These are phyloP conservation scores for Cryptococcus amylolentus DNA, from an alignment of 1,284 basidiomycete species.

Conservation along the genomic window DNA sequence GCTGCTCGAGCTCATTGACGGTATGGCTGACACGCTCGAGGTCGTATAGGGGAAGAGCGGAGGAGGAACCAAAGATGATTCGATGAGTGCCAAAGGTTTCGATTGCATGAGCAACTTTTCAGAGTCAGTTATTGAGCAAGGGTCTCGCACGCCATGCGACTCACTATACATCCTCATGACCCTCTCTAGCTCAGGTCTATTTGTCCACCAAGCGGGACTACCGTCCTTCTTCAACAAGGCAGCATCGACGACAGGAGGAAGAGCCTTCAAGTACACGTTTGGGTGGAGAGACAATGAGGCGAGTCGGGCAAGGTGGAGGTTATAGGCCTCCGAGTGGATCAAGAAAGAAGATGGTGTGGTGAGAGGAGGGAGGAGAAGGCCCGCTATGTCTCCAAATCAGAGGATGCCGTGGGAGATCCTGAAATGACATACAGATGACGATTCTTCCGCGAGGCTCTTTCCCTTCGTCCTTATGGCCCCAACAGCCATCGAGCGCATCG, in stretches of 20 bases:
- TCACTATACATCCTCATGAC: conserved; percentile 83
- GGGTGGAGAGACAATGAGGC: conserved; percentile 73
- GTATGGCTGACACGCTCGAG: conserved; percentile 9
- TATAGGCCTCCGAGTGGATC: conserved; percentile 71
- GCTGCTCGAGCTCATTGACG: conserved; percentile 39
- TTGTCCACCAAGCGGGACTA: conserved; percentile 47
- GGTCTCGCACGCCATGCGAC: conserved; percentile 47
- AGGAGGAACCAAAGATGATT: conserved; percentile 58
- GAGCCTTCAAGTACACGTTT: conserved; percentile 68
- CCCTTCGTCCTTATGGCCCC: conserved; percentile 15
- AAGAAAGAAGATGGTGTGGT: conserved; percentile 66
- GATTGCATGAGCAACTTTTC: conserved; percentile 54
- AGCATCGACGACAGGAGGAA: conserved; percentile 71
- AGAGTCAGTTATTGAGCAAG: neutral
- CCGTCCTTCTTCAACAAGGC: conserved; percentile 35
- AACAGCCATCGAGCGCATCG: conserved; percentile 42
- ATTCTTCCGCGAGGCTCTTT: conserved; percentile 61
- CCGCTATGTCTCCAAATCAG: conserved; percentile 56
- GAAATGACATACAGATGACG: conserved; percentile 63
- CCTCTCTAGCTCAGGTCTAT: conserved; percentile 66
- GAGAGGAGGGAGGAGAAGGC: conserved; percentile 78
- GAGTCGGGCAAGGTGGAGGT: conserved; percentile 67
- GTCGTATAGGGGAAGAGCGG: conserved; percentile 38
- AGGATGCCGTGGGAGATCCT: neutral
- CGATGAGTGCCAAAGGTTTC: conserved; percentile 62